A percentile compares a stretch with the other conserved stretches of the same genome.
phyloP scores from a whole-genome alignment of 768 basidiomycete species.

The Russula brevipes region DNA sequence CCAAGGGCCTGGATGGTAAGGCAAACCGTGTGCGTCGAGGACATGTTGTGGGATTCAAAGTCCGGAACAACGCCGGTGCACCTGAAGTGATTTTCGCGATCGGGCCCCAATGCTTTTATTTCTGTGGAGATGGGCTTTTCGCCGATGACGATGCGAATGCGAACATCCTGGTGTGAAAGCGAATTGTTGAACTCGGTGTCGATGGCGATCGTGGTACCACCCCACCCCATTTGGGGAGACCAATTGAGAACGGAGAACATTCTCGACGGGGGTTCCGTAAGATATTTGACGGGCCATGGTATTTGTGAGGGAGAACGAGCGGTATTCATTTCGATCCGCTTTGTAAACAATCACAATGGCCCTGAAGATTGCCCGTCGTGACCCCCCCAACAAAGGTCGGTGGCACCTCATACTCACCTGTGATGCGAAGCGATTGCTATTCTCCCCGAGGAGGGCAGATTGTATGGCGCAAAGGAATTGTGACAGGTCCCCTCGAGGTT shows the following conservation, averaged over 20 bases:
- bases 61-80: slow-evolving; percentile 59
- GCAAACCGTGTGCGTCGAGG: slow-evolving; percentile 41
- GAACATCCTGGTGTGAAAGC: slow-evolving; percentile 46
- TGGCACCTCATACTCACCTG: not conserved
- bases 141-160: slow-evolving; percentile 72
- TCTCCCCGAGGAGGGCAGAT: not conserved
- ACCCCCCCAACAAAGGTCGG: not conserved
- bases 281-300: slow-evolving; percentile 22
- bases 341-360: not conserved
- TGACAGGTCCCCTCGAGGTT: not conserved
- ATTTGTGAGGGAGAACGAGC: not conserved
- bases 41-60: slow-evolving; percentile 37
- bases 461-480: not conserved
- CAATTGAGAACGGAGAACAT: slow-evolving; percentile 64
- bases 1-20: slow-evolving; percentile 62
- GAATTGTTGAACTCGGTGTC: slow-evolving; percentile 53
- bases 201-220: slow-evolving; percentile 59
- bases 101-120: slow-evolving; percentile 49
- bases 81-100: slow-evolving; percentile 53
- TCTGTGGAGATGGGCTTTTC: slow-evolving; percentile 61
- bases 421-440: not conserved
- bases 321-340: slow-evolving; percentile 5
- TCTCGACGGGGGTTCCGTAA: slow-evolving; percentile 43
- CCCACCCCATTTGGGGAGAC: slow-evolving; percentile 57
- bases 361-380: not conserved